phyloP scores from a whole-genome alignment of 257 asterid genomes.

The Capsicum baccatum region DNA sequence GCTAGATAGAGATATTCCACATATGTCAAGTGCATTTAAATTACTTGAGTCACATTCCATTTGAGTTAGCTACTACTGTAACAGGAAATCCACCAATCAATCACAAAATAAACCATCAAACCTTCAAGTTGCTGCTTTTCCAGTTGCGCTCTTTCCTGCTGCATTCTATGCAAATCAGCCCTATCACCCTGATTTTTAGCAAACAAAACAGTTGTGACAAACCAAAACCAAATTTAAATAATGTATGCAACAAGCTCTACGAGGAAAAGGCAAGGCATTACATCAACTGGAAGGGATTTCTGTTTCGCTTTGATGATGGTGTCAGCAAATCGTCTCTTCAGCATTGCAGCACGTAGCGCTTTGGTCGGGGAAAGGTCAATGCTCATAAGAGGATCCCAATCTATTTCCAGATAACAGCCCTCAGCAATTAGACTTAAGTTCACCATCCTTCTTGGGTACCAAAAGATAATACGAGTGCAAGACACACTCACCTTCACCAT shows the following conservation, averaged over 20 bases:
- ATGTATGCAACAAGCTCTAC: background rate
- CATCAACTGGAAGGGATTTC: conserved; percentile 42
- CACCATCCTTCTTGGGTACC: background rate
- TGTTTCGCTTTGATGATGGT: conserved; percentile 71
- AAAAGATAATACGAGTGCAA: background rate
- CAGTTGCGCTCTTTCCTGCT: conserved; percentile 60
- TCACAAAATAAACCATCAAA: conserved; percentile 28
- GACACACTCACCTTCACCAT: conserved; percentile 51
- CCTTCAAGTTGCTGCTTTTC: conserved; percentile 70
- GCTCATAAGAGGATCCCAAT: conserved; percentile 44
- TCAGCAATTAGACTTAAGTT: background rate
- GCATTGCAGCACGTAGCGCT: conserved; percentile 82
- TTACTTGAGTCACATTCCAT: background rate
- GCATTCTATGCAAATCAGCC: conserved; percentile 49
- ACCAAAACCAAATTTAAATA: conserved; percentile 8
- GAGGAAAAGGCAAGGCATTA: conserved; percentile 32
- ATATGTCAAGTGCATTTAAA: background rate
- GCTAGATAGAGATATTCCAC: conserved; percentile 10
- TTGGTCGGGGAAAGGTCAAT: conserved; percentile 59
- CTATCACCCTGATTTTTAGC: conserved; percentile 49
- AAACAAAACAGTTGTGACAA: conserved; percentile 20
- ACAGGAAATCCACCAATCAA: background rate
- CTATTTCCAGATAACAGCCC: conserved; percentile 38
- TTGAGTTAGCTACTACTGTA: background rate
- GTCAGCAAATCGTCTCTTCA: conserved; percentile 80